Evolutionary conservation across 2,329 filamentous ascomycete species (phyloP), one percentile per base, ranked within the genome.

Genomic region (Aspergillus persii): DNA sequence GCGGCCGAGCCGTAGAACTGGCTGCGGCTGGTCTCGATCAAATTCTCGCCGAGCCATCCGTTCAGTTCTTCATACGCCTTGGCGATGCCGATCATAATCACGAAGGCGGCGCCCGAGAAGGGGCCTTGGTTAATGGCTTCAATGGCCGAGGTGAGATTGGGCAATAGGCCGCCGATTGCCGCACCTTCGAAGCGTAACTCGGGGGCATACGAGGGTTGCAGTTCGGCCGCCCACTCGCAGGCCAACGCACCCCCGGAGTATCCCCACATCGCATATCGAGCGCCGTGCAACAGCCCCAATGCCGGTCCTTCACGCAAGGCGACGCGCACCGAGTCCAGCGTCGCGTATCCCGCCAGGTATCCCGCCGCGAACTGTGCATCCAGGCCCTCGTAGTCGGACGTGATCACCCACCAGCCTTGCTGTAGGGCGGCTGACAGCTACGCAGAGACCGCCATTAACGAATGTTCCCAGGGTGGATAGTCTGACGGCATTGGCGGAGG

Each of bases 351-450:
- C 2, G 73, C 69, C 51, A 74, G 68, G 3, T 77, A 68, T 3
- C 77, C 77, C 0, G 75, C 73, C 0, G 70, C 65, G 59, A 78
- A 81, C n/a, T 74, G 70, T 1, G 77, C 79, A 8, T 67, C 62
- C 1, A 78, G 77, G 0, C 78, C 78, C 61, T 80, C 75, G 51
- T 75, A 79, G 62, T 83, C 81, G 0, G 80, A 78, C 8, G 79
- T 70, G 50, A 75, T 77, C 26, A 83, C 76, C 48, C 76, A 72
- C 79, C 79, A 82, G 6, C 79, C 79, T 31, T 58, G 69, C 18
- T 71, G 69, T 0, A 83, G 74, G 2, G 74, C 72, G 6, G 65
- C 54, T 2, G 66, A 57, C 23, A 79, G 61, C 56, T 52, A 41
- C 36, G 11, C 1, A 26, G 30, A 23, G 1, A 29, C 11, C 56